Evolutionary conservation across 202 grass and related monocot genomes (phyloP), one percentile per base, ranked within the genome.

Genomic region (Digitaria exilis): DNA sequence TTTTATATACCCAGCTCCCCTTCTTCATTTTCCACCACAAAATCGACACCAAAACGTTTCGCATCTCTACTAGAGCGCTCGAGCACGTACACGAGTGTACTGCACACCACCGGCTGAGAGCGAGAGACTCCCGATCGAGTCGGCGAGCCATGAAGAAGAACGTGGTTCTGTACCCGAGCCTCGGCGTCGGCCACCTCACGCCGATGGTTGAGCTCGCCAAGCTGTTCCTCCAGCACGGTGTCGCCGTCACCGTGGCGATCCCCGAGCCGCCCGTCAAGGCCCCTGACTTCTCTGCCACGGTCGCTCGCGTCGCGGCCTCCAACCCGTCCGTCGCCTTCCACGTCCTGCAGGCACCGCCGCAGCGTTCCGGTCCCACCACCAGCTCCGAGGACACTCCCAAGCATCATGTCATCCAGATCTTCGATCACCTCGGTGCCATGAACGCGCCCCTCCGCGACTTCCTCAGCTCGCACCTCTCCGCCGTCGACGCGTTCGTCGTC

Each of bases 161-260:
- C 9, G 81, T 91, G 52, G 81, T 91, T 65, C 26, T 91, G 61
- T 91, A 84, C 59, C 62, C 89, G 3, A 66, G 44, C 57, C 54
- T 84, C 15, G 84, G 81, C 28, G 64, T 59, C 42, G 89, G 89
- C 15, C 89, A 91, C 80, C 76, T 91, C 7, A 26, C 41, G 51
- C 84, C 89, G 28, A 81, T 87, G 76, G 30, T 91, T 2, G 69
- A 87, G 79, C 80, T 91, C 24, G 84, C 84, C 50, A 87, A 84
- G 35, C 25, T 71, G 3, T 81, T 84, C 22, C 17, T 84, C 72
- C 80, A 24, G 46, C 75, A 66, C 24, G 86, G 80, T 21, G 18
- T 89, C 67, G 55, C 73, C 21, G 83, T 87, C n/a, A 65, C 44
- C 60, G 65, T 92, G 30, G 54, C 68, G 3, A 14, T 78, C 54